phyloP scores from a whole-genome alignment of 2,329 filamentous ascomycete species.

The Paraphaeosphaeria minitans region DNA sequence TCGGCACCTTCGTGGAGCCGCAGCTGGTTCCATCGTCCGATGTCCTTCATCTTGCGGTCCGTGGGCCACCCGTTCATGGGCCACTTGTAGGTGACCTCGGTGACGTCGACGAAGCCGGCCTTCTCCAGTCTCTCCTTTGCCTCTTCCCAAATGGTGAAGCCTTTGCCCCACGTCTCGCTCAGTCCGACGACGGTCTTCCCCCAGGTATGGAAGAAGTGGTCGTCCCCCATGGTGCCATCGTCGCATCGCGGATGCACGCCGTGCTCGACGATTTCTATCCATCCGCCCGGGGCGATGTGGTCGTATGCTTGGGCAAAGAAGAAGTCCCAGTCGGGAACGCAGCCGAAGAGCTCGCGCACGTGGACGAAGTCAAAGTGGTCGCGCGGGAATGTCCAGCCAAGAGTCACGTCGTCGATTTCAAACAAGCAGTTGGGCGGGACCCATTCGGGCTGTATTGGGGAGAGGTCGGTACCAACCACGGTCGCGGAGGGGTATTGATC shows the following conservation, averaged over 20 bases:
- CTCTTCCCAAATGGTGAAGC: constrained; percentile 44
- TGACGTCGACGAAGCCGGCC: constrained; percentile 44
- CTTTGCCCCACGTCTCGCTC: constrained; percentile 47
- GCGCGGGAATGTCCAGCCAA: constrained; percentile 48
- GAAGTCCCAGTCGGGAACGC: constrained; percentile 53
- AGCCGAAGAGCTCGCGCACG: constrained; percentile 53
- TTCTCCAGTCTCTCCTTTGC: constrained; percentile 36
- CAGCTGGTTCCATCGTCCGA: constrained; percentile 46
- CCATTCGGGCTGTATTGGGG: constrained; percentile 56
- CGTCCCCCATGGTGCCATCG: constrained; percentile 47
- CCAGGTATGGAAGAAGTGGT: constrained; percentile 46
- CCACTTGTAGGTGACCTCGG: constrained; percentile 40
- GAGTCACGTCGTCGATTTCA: constrained; percentile 54
- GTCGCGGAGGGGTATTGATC: constrained; percentile 37
- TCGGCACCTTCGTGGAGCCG: constrained; percentile 45
- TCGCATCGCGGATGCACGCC: constrained; percentile 47
- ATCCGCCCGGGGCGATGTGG: constrained; percentile 50
- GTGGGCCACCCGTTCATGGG: constrained; percentile 44
- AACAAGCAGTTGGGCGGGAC: constrained; percentile 55
- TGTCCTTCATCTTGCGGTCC: constrained; percentile 40
- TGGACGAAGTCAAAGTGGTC: constrained; percentile 53
- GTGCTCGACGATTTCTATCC: constrained; percentile 52
- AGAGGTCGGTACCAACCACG: constrained; percentile 54
- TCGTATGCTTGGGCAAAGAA: constrained; percentile 46
- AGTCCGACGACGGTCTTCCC: constrained; percentile 41